Evolutionary conservation across 2,329 filamentous ascomycete species (phyloP).

Genomic region (Sordariomycetes sp.): DNA sequence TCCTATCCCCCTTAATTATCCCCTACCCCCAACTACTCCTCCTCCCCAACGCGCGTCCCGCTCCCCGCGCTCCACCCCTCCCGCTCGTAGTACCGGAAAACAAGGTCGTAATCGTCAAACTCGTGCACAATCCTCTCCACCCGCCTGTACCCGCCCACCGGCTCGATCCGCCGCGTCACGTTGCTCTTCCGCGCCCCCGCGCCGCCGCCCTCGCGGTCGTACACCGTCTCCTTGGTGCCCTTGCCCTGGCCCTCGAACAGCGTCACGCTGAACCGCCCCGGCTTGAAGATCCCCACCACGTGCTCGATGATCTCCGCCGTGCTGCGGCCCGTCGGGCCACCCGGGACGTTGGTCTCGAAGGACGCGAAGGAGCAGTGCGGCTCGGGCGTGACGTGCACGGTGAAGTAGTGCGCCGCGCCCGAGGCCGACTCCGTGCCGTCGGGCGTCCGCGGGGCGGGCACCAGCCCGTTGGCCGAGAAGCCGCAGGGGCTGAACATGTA

Average conservation of each 20-base stretch:
- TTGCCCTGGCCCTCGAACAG: constrained; percentile 73
- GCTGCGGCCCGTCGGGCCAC: constrained; percentile 75
- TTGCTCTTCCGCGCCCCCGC: constrained; percentile 40
- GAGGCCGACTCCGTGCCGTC: constrained; percentile 24
- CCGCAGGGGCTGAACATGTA: constrained; percentile 96
- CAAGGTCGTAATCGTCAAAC: constrained; percentile 90
- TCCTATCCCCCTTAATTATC: too few relatives aligned
- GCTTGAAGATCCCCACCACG: constrained; percentile 91
- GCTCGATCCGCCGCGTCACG: constrained; percentile 34
- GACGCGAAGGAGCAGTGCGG: constrained; percentile 95
- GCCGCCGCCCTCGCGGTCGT: constrained; percentile 12
- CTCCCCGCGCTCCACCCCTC: constrained; percentile 59
- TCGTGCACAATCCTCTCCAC: constrained; percentile 95
- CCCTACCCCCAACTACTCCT: constrained; percentile 9
- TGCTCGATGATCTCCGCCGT: constrained; percentile 88
- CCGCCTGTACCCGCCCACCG: constrained; percentile 74
- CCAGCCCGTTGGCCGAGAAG: constrained; percentile 92
- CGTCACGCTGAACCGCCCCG: constrained; percentile 94
- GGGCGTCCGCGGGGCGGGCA: constrained; percentile 56
- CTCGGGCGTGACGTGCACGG: constrained; percentile 95
- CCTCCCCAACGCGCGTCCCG: constrained; percentile 43
- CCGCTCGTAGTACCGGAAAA: constrained; percentile 93
- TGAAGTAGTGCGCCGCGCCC: constrained; percentile 79
- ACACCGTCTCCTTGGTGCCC: constrained; percentile 17
- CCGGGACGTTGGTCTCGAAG: constrained; percentile 96